A percentile compares a stretch with the other conserved stretches of the same genome.
These are phyloP conservation scores for Chloris gayana DNA, from an alignment of 176 grass and related monocot species.

Conservation along the genomic window DNA sequence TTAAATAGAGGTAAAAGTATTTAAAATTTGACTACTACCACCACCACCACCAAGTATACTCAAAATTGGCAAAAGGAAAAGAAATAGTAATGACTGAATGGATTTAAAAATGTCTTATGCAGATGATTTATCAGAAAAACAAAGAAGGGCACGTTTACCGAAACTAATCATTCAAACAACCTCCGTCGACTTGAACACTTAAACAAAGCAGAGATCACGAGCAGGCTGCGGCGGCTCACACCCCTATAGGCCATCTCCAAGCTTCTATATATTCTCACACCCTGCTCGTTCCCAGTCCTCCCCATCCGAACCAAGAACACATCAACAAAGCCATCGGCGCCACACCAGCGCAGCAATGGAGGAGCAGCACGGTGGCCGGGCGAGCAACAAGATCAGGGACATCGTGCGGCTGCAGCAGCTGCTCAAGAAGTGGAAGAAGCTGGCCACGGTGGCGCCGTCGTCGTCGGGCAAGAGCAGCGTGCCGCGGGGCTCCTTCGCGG, in stretches of 20 bases:
- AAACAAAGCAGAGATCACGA: slow-evolving; percentile 37
- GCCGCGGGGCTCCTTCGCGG: slow-evolving; percentile 78
- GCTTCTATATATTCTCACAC: slow-evolving; percentile 26
- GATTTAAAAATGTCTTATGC: neutral
- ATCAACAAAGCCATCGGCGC: neutral
- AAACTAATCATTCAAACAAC: slow-evolving; percentile 31
- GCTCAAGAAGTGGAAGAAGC: slow-evolving; percentile 86
- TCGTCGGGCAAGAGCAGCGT: slow-evolving; percentile 24
- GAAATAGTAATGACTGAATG: too few species aligned
- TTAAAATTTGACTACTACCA: neutral
- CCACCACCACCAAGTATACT: neutral
- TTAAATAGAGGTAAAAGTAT: neutral
- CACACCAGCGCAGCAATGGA: slow-evolving; percentile 7
- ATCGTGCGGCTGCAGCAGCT: slow-evolving; percentile 81
- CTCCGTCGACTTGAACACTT: slow-evolving; percentile 37
- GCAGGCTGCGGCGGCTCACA: slow-evolving; percentile 23
- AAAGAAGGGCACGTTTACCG: neutral
- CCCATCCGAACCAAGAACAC: neutral
- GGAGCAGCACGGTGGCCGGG: slow-evolving; percentile 27
- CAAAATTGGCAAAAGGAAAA: neutral
- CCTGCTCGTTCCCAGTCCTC: slow-evolving; percentile 1
- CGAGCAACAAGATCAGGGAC: slow-evolving; percentile 86
- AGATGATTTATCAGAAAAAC: neutral
- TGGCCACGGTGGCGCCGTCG: slow-evolving; percentile 48
- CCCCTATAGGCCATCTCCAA: neutral